phyloP scores from a whole-genome alignment of 768 basidiomycete genomes.

The Tylopilus sp. region DNA sequence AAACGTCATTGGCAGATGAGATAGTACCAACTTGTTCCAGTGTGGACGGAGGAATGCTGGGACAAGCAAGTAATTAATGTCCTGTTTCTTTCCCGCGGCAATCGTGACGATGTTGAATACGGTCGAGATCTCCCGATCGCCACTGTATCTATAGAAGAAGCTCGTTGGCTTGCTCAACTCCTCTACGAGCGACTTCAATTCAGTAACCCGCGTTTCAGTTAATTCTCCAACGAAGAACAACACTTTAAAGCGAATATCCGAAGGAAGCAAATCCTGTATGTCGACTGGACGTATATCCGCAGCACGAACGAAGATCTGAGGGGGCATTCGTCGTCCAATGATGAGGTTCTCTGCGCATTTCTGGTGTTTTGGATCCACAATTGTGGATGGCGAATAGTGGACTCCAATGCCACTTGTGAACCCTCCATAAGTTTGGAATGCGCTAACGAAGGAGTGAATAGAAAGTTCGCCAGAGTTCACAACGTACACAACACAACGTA shows the following conservation, averaged over 20 bases:
- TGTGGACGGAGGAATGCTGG: constrained; percentile 38
- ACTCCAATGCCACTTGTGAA: constrained; percentile 38
- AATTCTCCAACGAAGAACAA: constrained; percentile 4
- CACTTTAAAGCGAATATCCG: background rate
- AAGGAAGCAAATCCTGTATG: constrained; percentile 31
- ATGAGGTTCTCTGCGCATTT: constrained; percentile 28
- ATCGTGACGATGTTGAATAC: background rate
- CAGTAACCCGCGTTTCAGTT: constrained; percentile 16
- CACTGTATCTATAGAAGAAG: constrained; percentile 26
- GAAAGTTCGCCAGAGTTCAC: background rate
- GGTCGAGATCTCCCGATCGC: constrained; percentile 10
- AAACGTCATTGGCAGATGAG: background rate
- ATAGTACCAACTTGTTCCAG: constrained; percentile 38
- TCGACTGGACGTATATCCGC: constrained; percentile 35
- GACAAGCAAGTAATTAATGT: constrained; percentile 29
- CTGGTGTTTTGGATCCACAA: constrained; percentile 31
- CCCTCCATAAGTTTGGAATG: constrained; percentile 34
- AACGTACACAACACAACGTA: constrained; percentile 6
- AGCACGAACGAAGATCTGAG: constrained; percentile 15
- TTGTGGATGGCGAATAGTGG: constrained; percentile 21
- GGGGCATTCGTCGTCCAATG: constrained; percentile 38
- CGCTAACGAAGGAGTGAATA: constrained; percentile 19
- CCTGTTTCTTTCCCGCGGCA: constrained; percentile 26
- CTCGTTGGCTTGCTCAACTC: constrained; percentile 12
- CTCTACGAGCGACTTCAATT: constrained; percentile 25